Base-by-base conservation (phyloP, 306 rosid species). In the Cicer arietinum region DNA sequence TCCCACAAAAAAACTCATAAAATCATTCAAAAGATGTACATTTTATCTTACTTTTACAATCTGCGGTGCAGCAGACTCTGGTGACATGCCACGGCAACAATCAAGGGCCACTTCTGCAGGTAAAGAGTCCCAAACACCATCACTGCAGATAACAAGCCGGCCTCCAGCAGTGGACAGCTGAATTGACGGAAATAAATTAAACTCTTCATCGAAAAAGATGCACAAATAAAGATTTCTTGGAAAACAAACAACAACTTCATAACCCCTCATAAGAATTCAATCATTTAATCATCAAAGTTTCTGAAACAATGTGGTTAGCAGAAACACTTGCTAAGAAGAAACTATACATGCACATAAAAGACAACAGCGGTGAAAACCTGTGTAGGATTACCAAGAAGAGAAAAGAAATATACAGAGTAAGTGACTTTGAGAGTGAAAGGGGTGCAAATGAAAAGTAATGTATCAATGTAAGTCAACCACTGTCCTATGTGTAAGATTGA, bases 111-210 rank as follows among this genome's bases (percentile, higher is more conserved):
- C 80, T 89, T 90, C 98, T 3, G 96, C 98, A 44, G 89, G 63
- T 81, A 95, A 73, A 73, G 96, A 82, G 86, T 95, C 99, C 99
- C 99, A 95, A 58, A 95, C 99, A 75, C 99, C 99, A 69, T 95
- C 99, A 59, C 99, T 95, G 64, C 98, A 92, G 69, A 95, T 83
- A 71, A 92, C 91, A 54, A 95, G 89, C 86, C 99, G 89, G 79
- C 99, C 99, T 64, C 99, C 99, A 56, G 90, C 84, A 1, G 96
- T 80, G 59, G 99, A 88, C 75, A 95, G 81, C 99, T 95, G 93
- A 73, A 84, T 54, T 74, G 48, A 82, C 61, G 77, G 51, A 77
- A 17, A 48, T 46, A 4, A 65, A 71, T 84, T 74, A 74, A 48
- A 57, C 22, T 63, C 47, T 35, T 30, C 50, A 7, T 14, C 35